phyloP scores from a whole-genome alignment of 2,329 filamentous ascomycete species.

The Thermoascus crustaceus region DNA sequence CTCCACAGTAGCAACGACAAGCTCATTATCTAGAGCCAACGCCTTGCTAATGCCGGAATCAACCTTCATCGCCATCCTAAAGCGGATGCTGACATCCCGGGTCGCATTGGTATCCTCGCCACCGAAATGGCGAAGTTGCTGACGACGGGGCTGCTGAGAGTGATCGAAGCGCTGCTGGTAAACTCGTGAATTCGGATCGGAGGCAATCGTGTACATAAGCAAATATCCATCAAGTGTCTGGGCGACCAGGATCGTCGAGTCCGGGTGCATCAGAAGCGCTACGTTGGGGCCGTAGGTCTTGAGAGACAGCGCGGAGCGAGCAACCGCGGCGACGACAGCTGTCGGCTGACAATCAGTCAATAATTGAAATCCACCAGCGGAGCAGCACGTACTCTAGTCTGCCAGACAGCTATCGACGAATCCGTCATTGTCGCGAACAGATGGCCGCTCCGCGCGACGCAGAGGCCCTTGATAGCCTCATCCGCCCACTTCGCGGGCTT shows the following conservation, averaged over 20 bases:
- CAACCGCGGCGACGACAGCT: conserved; percentile 74
- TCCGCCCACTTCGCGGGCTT: conserved; percentile 37
- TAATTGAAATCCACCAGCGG: conserved; percentile 8
- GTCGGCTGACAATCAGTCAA: conserved; percentile 57
- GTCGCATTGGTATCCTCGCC: conserved; percentile 76
- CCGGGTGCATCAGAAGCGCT: conserved; percentile 76
- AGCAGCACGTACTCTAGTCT: conserved; percentile 64
- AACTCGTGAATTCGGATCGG: conserved; percentile 70
- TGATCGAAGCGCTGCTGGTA: conserved; percentile 71
- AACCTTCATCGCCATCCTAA: conserved; percentile 96
- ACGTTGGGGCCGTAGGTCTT: conserved; percentile 77
- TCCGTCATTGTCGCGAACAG: conserved; percentile 80
- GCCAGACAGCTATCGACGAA: conserved; percentile 87
- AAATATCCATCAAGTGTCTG: conserved; percentile 80
- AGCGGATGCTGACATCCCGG: conserved; percentile 79
- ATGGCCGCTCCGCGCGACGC: conserved; percentile 70
- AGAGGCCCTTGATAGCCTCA: conserved; percentile 65
- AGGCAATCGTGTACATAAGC: conserved; percentile 88
- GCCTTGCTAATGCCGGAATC: conserved; percentile 88
- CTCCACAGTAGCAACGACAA: conserved; percentile 83
- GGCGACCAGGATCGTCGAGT: conserved; percentile 84
- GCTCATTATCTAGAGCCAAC: conserved; percentile 81
- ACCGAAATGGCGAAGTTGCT: conserved; percentile 49
- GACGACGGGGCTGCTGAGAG: conserved; percentile 36
- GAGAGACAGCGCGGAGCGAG: conserved; percentile 72